phyloP scores from a whole-genome alignment of 495 filamentous ascomycete genomes.

The Penicillium psychrofluorescens region DNA sequence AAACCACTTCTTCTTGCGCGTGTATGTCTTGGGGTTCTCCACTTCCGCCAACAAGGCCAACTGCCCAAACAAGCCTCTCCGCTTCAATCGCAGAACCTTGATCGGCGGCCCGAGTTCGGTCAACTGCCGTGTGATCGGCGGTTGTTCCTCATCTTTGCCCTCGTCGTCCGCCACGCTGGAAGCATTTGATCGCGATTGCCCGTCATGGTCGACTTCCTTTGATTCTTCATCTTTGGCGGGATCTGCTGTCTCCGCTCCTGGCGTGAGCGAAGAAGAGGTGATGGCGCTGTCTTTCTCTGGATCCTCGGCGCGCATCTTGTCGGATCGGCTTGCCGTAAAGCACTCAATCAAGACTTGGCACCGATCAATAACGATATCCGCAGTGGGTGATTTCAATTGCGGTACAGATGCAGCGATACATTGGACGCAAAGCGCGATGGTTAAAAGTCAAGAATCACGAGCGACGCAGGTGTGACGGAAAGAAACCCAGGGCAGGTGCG shows the following conservation, averaged over 20 bases:
- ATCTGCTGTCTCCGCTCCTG: not conserved
- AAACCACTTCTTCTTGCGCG: constrained; percentile 68
- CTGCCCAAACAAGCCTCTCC: constrained; percentile 68
- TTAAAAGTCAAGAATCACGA: too few relatives aligned
- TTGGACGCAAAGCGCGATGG: too few relatives aligned
- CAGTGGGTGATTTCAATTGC: too few relatives aligned
- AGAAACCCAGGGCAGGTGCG: too few relatives aligned
- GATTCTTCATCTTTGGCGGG: not conserved
- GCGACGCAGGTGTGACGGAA: too few relatives aligned
- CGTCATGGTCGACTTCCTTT: constrained; percentile 3
- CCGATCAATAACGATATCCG: constrained; percentile 5
- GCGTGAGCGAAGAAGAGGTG: constrained; percentile 1
- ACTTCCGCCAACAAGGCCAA: constrained; percentile 79
- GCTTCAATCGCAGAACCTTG: constrained; percentile 54
- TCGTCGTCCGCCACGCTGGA: constrained; percentile 9
- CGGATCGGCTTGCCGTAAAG: not conserved
- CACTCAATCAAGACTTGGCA: not conserved
- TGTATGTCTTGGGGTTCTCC: constrained; percentile 66
- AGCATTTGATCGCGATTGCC: constrained; percentile 4
- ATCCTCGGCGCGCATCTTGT: constrained; percentile 1
- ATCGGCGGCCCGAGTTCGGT: constrained; percentile 23
- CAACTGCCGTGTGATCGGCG: constrained; percentile 6
- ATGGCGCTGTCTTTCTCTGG: not conserved
- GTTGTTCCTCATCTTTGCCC: constrained; percentile 9
- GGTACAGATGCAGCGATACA: too few relatives aligned